Conservation (phyloP, 352 stramenopile species). For the Blastocystis sp. region DNA sequence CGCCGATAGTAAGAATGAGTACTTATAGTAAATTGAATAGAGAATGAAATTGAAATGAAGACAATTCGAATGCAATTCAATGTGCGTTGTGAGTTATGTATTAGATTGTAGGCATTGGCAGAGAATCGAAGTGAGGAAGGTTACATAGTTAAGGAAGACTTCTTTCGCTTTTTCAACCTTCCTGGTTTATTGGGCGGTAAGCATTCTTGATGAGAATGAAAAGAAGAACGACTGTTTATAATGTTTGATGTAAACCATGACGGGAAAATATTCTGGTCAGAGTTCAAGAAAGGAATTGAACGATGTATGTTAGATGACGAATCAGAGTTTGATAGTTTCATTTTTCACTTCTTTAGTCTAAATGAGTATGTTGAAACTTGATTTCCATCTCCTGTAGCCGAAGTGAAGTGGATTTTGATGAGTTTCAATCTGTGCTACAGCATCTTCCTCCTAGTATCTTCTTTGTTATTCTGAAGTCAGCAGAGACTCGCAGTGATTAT, state of each 20-base stretch:
- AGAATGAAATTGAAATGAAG: constrained; percentile 15
- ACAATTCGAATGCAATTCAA: constrained; percentile 51
- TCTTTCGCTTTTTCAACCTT: constrained; percentile 53
- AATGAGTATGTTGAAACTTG: not conserved
- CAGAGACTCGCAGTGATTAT: not conserved
- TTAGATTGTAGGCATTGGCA: constrained; percentile 21
- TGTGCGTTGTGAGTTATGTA: not conserved
- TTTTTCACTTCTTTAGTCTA: constrained; percentile 52
- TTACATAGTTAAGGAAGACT: constrained; percentile 57
- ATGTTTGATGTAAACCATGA: constrained; percentile 39
- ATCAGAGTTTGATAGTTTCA: constrained; percentile 16
- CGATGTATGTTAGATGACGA: constrained; percentile 26
- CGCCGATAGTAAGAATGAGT: not conserved
- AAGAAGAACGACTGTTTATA: constrained; percentile 28
- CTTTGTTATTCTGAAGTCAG: constrained; percentile 39
- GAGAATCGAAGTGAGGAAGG: constrained; percentile 50
- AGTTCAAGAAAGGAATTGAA: constrained; percentile 32
- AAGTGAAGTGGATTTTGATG: constrained; percentile 32
- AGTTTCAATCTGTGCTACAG: constrained; percentile 50
- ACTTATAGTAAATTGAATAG: not conserved
- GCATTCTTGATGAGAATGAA: not conserved
- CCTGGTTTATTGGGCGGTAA: constrained; percentile 27
- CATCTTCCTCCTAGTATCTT: constrained; percentile 50
- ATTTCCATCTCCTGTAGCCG: not conserved
- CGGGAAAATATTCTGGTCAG: constrained; percentile 54